phyloP scores from a whole-genome alignment of 129 eudicot genomes.

The Artemisia argyi region DNA sequence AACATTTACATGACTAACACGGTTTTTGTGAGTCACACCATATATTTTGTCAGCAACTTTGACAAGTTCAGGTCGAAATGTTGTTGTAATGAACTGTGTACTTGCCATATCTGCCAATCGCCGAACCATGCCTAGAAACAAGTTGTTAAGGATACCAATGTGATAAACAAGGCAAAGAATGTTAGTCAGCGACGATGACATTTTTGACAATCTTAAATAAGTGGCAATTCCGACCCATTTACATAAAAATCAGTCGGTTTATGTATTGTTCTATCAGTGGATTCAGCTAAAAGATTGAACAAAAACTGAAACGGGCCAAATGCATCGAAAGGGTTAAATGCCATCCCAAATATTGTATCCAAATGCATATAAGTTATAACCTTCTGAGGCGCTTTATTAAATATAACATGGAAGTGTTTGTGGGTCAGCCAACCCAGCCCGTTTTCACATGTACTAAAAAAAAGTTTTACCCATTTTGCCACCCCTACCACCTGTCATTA shows the following conservation, averaged over 20 bases:
- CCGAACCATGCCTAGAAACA: conserved; percentile 86
- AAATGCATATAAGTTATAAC: not conserved
- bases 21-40: conserved; percentile 87
- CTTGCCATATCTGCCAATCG: conserved; percentile 85
- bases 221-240: not conserved
- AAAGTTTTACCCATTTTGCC: not conserved
- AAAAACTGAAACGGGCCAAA: no score
- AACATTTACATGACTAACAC: conserved; percentile 85
- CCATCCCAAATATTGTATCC: not conserved
- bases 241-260: no score
- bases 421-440: not conserved
- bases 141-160: conserved; percentile 37
- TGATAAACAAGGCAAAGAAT: conserved; percentile 1
- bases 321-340: not conserved
- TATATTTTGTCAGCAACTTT: conserved; percentile 97
- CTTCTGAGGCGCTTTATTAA: not conserved
- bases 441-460: not conserved
- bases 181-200: not conserved
- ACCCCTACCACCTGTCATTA: not conserved
- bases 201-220: not conserved
- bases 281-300: no score
- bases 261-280: no score
- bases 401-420: no score
- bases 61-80: conserved; percentile 84
- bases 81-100: conserved; percentile 91